Base-by-base conservation (phyloP, 176 grass and related monocot genomes). In the Thalia dealbata region DNA sequence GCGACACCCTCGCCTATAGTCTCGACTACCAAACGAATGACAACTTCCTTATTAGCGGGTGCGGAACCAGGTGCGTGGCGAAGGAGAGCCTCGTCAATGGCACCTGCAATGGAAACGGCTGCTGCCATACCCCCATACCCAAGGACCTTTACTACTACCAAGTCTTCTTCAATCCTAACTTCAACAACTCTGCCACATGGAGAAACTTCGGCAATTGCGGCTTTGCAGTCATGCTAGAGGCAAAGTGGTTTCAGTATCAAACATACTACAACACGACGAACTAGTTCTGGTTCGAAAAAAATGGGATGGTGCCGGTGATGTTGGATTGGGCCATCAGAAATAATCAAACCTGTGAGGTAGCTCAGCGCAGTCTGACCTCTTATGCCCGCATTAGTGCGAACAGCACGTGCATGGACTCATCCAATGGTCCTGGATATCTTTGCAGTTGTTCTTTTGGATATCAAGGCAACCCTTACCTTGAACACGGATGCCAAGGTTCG, bases 1-100 rank as follows among this genome's bases (percentile, higher is more conserved):
- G 91, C 85, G 81, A 86, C 72, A 81, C 85, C 12, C 50, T 88
- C 15, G 88, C 83, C 15, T 96, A 81, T 69, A 81, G 88, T 72
- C 0, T 32, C 3, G 79, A 80, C 16, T 14, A 43, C 43, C 72
- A 69, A 54, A 64, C 50, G 22, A 72, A 42, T 28, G 9, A 76
- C 48, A 43, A 46, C 68, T 73, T 38, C 54, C 30, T 16, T 15
- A 43, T 2, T 1, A 38, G 7, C 11, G 30, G 30, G 16, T 67
- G 18, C 7, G 35, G 18, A 14, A 0, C 41, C 0, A 4, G 23
- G 14, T 50, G 6, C 1, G 29, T 1, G 63, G 1, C 18, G n/a
- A 0, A 14, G 6, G 6, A 52, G 10, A 45, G 52, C 10, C 1
- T 12, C 0, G 41, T 3, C 3, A 11, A 82, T 19, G 81, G 74